These are phyloP conservation scores for Raddia distichophylla DNA, from an alignment of 176 grass and related monocot species.

Conservation along the genomic window DNA sequence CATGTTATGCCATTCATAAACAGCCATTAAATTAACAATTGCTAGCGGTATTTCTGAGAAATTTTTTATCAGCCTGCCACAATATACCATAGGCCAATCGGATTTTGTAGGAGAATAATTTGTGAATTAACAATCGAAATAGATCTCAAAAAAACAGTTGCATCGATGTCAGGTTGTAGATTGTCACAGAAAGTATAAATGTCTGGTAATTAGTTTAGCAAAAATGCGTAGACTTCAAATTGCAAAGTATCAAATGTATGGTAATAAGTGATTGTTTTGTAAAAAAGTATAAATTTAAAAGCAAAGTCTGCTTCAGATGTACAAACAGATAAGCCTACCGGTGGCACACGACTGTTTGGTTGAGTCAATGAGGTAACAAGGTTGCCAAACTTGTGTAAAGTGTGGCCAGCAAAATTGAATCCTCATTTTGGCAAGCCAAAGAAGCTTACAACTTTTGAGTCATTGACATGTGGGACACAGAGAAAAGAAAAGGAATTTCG, in stretches of 20 bases:
- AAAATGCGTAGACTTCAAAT: background rate
- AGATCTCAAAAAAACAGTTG: background rate
- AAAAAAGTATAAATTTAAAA: background rate
- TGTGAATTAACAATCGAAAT: constrained; percentile 1
- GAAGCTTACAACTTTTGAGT: too few species aligned
- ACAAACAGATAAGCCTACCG: constrained; percentile 19
- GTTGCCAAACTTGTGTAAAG: too few species aligned
- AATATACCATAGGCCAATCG: constrained; percentile 10
- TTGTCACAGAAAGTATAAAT: constrained; percentile 11
- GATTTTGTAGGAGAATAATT: background rate
- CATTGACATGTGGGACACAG: too few species aligned
- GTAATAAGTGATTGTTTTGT: background rate
- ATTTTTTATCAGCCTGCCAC: background rate
- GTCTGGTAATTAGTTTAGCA: background rate
- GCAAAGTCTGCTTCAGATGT: constrained; percentile 8
- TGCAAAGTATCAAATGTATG: constrained; percentile 3
- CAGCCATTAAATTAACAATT: background rate
- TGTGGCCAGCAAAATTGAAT: too few species aligned
- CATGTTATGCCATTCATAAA: background rate
- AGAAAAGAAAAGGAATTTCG: too few species aligned
- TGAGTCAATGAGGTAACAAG: too few species aligned
- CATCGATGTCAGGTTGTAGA: background rate
- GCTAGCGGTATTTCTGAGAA: background rate
- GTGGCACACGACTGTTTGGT: too few species aligned
- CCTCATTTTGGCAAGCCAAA: too few species aligned